Base-by-base conservation (phyloP, 441 rosid genomes). In the Gossypium davidsonii region DNA sequence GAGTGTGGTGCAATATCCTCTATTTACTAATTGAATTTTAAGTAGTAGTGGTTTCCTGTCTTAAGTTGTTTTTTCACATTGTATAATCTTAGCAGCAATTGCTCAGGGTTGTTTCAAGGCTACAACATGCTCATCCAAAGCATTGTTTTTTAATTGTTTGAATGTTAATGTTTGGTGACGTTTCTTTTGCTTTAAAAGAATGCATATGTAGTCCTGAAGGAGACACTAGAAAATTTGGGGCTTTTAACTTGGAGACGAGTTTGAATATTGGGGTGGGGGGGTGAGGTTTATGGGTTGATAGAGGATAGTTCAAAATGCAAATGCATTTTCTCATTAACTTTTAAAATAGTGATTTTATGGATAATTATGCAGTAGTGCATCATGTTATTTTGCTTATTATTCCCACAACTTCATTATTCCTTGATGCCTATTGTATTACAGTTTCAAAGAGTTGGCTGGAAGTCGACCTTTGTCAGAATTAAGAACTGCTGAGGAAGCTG, bases 361-460 rank as follows among this genome's bases (percentile, higher is more conserved):
- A 21, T 57, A 1, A 18, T 21, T 26, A 26, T 39, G 21, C 37
- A 10, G 8, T 48, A 14, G 18, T 64, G 28, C 31, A 31, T 42
- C 6, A 9, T 53, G 58, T 6, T 62, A 34, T 14, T 31, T 74
- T 71, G 61, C 67, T 53, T 73, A 42, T 56, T 64, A 49, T 37
- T 46, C 67, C 11, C 46, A 20, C 70, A 62, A 72, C 57, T 68
- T 25, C 56, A 59, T 51, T 75, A 7, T 68, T 51, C 57, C 67
- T 11, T 63, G 55, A 56, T 80, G 77, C 14, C 67, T 71, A 53
- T 75, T 46, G 15, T 76, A 44, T 42, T 84, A 55, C 86, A 95
- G 99, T 81, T 93, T 93, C 75, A 95, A 90, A 88, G 95, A 85
- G 57, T 81, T 93, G 79, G 92, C 92, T 81, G 93, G 83, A 75